A percentile compares a stretch with the other conserved stretches of the same genome.
Evolutionary conservation across 495 filamentous ascomycete genomes (phyloP).

Genomic region (Aspergillus indologenus): DNA sequence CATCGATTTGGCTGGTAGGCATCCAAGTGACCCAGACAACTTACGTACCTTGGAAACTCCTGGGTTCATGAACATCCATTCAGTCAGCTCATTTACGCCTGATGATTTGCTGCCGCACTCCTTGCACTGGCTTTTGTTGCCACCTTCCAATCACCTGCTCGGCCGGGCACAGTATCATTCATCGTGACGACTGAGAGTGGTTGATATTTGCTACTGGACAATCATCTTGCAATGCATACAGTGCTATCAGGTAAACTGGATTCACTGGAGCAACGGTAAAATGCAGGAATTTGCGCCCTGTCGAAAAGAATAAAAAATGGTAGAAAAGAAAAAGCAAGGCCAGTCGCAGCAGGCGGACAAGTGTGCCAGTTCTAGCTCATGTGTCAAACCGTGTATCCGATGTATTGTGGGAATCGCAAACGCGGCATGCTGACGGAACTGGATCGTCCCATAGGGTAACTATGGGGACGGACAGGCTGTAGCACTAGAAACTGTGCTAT

Average conservation of each 20-base stretch:
- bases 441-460: not conserved
- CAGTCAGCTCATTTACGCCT: slow-evolving; percentile 11
- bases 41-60: slow-evolving; percentile 18
- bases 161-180: not conserved
- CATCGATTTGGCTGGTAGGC: slow-evolving; percentile 4
- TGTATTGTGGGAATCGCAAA: not conserved
- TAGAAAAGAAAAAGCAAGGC: not conserved
- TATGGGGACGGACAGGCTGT: not conserved
- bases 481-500: not conserved
- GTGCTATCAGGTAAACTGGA: not conserved
- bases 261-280: not conserved
- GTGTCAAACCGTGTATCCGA: not conserved
- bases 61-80: slow-evolving; percentile 10
- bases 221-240: not conserved
- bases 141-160: slow-evolving; percentile 14
- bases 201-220: not conserved
- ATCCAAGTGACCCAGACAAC: slow-evolving; percentile 11
- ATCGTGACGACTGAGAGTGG: not conserved
- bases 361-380: not conserved
- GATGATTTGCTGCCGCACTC: slow-evolving; percentile 16
- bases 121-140: slow-evolving; percentile 18
- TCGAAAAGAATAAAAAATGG: not conserved
- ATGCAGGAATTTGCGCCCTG: not conserved
- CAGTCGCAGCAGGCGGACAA: not conserved
- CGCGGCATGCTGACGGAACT: slow-evolving; percentile 2